Evolutionary conservation across 106 monocot species (phyloP).

Genomic region (Dendrobium chrysotoxum): DNA sequence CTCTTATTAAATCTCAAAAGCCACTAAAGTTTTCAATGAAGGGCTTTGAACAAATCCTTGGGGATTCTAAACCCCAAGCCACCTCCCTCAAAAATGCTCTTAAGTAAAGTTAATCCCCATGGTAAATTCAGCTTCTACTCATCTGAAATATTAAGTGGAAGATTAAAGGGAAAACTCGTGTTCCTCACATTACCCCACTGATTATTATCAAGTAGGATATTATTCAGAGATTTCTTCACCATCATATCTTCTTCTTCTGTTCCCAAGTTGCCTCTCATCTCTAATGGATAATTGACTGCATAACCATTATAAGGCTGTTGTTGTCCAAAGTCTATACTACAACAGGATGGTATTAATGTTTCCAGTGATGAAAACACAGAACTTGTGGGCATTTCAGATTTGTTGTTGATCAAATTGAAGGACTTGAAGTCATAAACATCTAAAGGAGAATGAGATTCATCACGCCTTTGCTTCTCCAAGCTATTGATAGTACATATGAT

Average conservation of each 20-base stretch:
- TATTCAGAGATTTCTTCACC: background rate
- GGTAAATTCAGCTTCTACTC: too few species aligned
- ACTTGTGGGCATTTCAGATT: background rate
- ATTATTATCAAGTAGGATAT: too few species aligned
- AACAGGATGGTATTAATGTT: conserved; percentile 12
- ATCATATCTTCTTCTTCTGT: conserved; percentile 1
- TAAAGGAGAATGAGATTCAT: conserved; percentile 3
- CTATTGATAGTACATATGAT: conserved; percentile 2
- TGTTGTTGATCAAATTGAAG: background rate
- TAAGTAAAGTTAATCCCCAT: too few species aligned
- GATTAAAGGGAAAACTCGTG: too few species aligned
- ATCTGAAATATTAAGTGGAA: too few species aligned
- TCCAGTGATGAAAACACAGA: conserved; percentile 11
- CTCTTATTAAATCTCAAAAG: too few species aligned
- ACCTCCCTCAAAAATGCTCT: too few species aligned
- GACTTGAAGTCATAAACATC: conserved; percentile 3
- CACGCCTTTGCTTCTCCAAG: background rate
- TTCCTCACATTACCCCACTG: too few species aligned
- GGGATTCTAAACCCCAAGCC: too few species aligned
- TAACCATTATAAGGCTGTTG: conserved; percentile 9
- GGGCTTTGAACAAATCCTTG: too few species aligned
- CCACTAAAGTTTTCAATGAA: too few species aligned
- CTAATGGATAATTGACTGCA: conserved; percentile 15
- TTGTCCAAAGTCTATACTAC: conserved; percentile 13
- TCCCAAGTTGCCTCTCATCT: conserved; percentile 10